Percentiles rank a stretch among this genome's conserved stretches.
Conservation (phyloP, 768 basidiomycete species). For the Trametes coccinea region DNA sequence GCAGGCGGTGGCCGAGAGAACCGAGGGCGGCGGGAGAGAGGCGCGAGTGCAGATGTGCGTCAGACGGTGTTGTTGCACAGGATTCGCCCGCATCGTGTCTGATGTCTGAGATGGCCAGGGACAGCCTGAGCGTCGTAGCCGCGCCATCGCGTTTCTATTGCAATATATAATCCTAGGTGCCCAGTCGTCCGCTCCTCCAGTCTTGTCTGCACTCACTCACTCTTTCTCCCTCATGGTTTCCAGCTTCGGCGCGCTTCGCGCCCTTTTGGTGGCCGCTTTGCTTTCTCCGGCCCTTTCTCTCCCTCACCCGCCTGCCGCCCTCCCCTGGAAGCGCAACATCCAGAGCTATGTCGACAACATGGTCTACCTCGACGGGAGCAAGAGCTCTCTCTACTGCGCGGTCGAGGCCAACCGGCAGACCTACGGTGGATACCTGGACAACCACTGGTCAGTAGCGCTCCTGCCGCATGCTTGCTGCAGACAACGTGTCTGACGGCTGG, state of each 20-base stretch:
- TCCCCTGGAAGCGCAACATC: not conserved
- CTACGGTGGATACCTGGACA: slow-evolving; percentile 15
- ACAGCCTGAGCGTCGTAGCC: slow-evolving; percentile 2
- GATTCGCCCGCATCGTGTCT: slow-evolving; percentile 6
- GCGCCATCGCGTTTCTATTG: slow-evolving; percentile 4
- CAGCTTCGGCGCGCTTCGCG: slow-evolving; percentile 15
- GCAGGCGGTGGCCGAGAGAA: slow-evolving; percentile 19
- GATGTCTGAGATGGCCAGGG: slow-evolving; percentile 9
- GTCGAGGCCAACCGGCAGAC: slow-evolving; percentile 2
- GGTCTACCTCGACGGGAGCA: slow-evolving; percentile 12
- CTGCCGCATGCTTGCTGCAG: no score
- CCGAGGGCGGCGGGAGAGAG: not conserved
- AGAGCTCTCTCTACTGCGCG: slow-evolving; percentile 12
- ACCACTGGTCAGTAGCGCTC: slow-evolving; percentile 9
- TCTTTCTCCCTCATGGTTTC: slow-evolving; percentile 17
- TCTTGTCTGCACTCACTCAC: slow-evolving; percentile 16
- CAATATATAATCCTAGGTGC: slow-evolving; percentile 10
- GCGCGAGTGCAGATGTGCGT: not conserved
- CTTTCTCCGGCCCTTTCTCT: slow-evolving; percentile 16
- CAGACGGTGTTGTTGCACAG: slow-evolving; percentile 6
- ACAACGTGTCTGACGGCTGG: not conserved
- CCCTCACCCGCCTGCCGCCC: slow-evolving; percentile 3
- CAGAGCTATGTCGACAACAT: slow-evolving; percentile 15
- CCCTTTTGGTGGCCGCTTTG: slow-evolving; percentile 13
- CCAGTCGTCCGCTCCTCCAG: not conserved